Evolutionary conservation across 2,329 filamentous ascomycete genomes (phyloP).

Genomic region (Dothideomycetes sp.): DNA sequence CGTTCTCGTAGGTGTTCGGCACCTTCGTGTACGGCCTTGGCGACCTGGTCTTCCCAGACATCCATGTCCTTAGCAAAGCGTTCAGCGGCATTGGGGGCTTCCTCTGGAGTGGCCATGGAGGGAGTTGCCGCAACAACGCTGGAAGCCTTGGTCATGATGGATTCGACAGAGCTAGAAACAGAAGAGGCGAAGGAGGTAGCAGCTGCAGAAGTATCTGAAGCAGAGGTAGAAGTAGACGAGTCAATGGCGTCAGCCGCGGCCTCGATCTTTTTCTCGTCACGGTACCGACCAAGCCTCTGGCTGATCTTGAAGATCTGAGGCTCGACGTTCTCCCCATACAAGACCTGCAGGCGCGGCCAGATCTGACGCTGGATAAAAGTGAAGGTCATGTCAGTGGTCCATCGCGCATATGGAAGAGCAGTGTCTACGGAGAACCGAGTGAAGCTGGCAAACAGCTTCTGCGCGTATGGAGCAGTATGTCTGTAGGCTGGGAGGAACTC

Average conservation of each 20-base stretch:
- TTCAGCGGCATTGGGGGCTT: slow-evolving; percentile 35
- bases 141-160: slow-evolving; percentile 17
- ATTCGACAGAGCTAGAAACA: slow-evolving; percentile 10
- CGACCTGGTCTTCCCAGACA: slow-evolving; percentile 81
- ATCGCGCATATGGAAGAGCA: slow-evolving; percentile 60
- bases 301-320: slow-evolving; percentile 89
- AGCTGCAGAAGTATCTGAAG: slow-evolving; percentile 5
- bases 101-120: slow-evolving; percentile 23
- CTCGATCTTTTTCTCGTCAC: slow-evolving; percentile 51
- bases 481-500: slow-evolving; percentile 66
- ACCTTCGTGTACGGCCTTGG: slow-evolving; percentile 74
- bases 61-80: slow-evolving; percentile 67
- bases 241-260: slow-evolving; percentile 46
- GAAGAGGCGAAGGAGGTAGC: slow-evolving; percentile 10
- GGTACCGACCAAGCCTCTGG: slow-evolving; percentile 72
- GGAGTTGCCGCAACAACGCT: slow-evolving; percentile 13
- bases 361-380: slow-evolving; percentile 64
- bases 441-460: slow-evolving; percentile 55
- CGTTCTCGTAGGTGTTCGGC: slow-evolving; percentile 54
- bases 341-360: slow-evolving; percentile 67
- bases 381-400: slow-evolving; percentile 57
- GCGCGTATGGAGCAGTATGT: slow-evolving; percentile 61
- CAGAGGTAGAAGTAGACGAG: slow-evolving; percentile 16
- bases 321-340: slow-evolving; percentile 89
- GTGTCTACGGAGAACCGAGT: slow-evolving; percentile 58